Evolutionary conservation across 2,329 filamentous ascomycete genomes (phyloP).

Genomic region (Fusarium torreyae): DNA sequence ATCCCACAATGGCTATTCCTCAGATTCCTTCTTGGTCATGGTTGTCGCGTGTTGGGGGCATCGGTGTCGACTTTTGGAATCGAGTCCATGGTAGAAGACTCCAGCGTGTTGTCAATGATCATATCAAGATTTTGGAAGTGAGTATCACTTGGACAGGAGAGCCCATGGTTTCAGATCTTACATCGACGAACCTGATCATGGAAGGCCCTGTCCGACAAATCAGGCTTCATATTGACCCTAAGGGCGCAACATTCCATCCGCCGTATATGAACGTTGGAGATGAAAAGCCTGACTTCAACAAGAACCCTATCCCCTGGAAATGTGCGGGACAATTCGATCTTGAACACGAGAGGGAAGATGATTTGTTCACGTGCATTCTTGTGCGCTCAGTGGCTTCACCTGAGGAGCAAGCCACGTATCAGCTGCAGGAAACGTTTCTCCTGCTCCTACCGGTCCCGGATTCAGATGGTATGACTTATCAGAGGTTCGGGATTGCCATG

Average conservation of each 20-base stretch:
- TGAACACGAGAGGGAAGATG: neutral
- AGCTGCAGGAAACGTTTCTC: constrained; percentile 14
- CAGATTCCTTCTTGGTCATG: constrained; percentile 22
- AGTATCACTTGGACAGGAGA: neutral
- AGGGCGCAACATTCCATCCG: neutral
- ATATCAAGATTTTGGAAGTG: neutral
- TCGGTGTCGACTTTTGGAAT: neutral
- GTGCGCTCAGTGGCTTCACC: neutral
- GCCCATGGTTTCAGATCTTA: neutral
- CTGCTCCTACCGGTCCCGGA: neutral
- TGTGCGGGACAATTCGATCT: constrained; percentile 15
- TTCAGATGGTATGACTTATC: neutral
- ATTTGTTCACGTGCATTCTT: constrained; percentile 16
- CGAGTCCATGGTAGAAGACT: neutral
- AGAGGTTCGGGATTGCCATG: neutral
- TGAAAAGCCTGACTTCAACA: neutral
- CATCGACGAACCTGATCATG: neutral
- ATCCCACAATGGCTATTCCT: neutral
- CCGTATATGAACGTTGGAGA: neutral
- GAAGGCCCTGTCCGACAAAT: neutral
- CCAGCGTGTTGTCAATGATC: neutral
- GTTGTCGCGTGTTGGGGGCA: neutral
- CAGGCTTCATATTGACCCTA: neutral
- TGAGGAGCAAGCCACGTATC: accelerated
- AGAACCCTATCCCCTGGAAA: constrained; percentile 3